phyloP scores from a whole-genome alignment of 2,329 filamentous ascomycete species.

The Aspergillus chevalieri region DNA sequence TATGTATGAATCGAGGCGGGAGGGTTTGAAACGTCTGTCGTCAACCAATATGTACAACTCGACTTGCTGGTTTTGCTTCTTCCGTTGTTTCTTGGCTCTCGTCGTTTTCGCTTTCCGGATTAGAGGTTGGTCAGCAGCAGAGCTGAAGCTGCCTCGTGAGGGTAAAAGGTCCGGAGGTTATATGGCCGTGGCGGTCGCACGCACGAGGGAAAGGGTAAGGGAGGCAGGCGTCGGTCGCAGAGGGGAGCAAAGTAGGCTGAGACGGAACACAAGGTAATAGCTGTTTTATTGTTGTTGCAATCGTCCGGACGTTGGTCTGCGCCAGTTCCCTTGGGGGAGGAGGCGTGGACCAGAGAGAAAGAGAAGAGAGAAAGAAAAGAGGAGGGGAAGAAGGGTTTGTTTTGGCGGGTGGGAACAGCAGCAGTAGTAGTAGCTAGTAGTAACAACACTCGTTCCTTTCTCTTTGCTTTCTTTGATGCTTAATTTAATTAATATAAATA shows the following conservation, averaged over 20 bases:
- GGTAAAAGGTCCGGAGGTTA: too few species aligned
- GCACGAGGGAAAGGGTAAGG: not conserved
- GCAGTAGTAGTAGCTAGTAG: not conserved
- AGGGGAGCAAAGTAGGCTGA: not conserved
- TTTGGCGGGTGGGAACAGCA: not conserved
- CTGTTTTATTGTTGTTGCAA: not conserved
- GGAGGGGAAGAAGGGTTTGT: not conserved
- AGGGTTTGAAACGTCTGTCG: not conserved
- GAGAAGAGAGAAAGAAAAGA: constrained; percentile 1
- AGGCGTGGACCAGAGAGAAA: not conserved
- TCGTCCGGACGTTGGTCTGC: not conserved
- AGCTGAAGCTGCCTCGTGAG: too few species aligned
- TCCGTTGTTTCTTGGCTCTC: too few species aligned
- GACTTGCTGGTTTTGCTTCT: too few species aligned
- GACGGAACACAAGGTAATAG: not conserved
- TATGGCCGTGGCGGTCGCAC: not conserved
- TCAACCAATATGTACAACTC: not conserved
- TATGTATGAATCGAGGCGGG: constrained; percentile 5
- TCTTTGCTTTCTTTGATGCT: too few species aligned
- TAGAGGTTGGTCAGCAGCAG: too few species aligned
- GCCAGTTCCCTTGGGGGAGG: not conserved
- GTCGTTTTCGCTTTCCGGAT: too few species aligned
- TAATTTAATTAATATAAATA: too few species aligned
- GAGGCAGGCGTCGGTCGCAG: not conserved
- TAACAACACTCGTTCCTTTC: too few species aligned